phyloP scores from a whole-genome alignment of 345 rosid species.

The Arabis hirsuta region DNA sequence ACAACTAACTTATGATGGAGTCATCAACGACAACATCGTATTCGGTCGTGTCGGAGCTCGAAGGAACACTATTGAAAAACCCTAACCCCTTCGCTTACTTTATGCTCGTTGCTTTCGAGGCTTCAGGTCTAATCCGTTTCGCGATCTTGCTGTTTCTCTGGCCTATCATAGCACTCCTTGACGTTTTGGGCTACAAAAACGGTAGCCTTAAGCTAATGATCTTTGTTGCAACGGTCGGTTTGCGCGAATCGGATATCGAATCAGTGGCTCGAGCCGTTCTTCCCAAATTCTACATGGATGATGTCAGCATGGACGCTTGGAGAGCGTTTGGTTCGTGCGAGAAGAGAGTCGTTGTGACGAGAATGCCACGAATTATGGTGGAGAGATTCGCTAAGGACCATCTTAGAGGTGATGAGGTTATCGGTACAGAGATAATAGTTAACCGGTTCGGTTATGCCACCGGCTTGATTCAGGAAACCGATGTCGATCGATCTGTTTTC shows the following conservation, averaged over 20 bases:
- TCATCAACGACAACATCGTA: conserved; percentile 33
- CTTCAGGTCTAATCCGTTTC: conserved; percentile 82
- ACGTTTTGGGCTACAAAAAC: conserved; percentile 51
- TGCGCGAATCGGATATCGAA: conserved; percentile 64
- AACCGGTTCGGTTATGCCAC: conserved; percentile 74
- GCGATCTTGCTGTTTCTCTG: conserved; percentile 56
- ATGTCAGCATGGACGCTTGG: conserved; percentile 76
- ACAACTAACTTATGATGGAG: conserved; percentile 42
- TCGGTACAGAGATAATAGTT: conserved; percentile 66
- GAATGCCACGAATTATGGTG: conserved; percentile 75
- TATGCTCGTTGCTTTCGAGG: conserved; percentile 91
- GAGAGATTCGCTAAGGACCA: conserved; percentile 82
- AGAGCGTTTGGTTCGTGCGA: conserved; percentile 59
- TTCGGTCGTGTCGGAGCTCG: conserved; percentile 75
- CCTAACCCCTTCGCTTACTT: conserved; percentile 72
- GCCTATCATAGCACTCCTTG: conserved; percentile 71
- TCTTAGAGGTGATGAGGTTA: conserved; percentile 72
- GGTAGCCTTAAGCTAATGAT: conserved; percentile 65
- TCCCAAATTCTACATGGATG: conserved; percentile 87
- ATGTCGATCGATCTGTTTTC: conserved; percentile 39
- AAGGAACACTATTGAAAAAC: conserved; percentile 72
- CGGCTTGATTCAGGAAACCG: conserved; percentile 51
- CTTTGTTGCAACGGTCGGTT: conserved; percentile 67
- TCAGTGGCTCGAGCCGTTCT: conserved; percentile 86
- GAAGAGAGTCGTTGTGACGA: conserved; percentile 72